Conservation (phyloP, 441 rosid genomes). For the Geranium incanum region DNA sequence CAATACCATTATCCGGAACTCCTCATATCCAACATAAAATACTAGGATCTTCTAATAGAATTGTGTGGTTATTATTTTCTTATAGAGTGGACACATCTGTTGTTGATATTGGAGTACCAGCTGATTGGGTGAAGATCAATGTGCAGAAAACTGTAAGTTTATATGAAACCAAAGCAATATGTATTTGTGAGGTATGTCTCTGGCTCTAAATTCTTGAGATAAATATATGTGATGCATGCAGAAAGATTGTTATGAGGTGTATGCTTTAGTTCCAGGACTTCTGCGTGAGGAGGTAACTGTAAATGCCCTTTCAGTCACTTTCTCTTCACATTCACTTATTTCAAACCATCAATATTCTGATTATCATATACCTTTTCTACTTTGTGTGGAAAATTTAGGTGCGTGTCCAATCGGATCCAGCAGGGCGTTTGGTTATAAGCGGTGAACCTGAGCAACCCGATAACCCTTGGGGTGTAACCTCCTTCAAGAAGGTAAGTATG, state of each 20-base stretch:
- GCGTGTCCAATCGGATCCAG: conserved; percentile 69
- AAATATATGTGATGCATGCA: conserved; percentile 16
- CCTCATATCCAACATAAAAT: neutral
- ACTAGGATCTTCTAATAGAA: neutral
- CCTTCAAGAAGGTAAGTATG: conserved; percentile 51
- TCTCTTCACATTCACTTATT: neutral
- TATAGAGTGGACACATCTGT: conserved; percentile 45
- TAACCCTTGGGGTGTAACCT: conserved; percentile 73
- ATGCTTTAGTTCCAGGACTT: conserved; percentile 63
- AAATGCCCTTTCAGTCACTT: neutral
- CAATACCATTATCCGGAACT: neutral
- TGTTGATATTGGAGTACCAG: conserved; percentile 56
- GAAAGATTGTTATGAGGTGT: conserved; percentile 61
- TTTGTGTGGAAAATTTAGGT: conserved; percentile 37
- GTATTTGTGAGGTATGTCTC: conserved; percentile 7
- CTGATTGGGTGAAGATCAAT: conserved; percentile 67
- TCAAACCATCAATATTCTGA: neutral
- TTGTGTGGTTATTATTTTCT: conserved; percentile 9
- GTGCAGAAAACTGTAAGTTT: conserved; percentile 50
- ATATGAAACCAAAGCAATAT: conserved; percentile 3
- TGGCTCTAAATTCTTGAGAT: conserved; percentile 9
- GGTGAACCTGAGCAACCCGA: conserved; percentile 59
- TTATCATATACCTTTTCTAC: neutral
- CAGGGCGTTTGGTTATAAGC: conserved; percentile 61
- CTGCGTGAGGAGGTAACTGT: conserved; percentile 29